Evolutionary conservation across 352 stramenopile species (phyloP), one percentile per base, ranked within the genome.

Genomic region (Paralagenidium karlingii): DNA sequence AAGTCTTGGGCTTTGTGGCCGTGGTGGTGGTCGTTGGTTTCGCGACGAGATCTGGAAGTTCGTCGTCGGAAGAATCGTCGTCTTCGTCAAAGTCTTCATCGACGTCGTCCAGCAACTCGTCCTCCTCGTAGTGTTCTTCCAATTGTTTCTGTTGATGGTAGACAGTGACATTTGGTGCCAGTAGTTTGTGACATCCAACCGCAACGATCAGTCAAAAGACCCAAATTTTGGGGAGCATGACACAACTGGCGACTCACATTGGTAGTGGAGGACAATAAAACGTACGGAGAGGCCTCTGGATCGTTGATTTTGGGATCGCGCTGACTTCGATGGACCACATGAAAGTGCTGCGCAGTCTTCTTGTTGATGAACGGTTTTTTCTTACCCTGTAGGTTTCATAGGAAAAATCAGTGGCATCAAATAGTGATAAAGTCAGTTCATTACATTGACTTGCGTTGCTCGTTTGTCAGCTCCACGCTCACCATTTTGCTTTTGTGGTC

Each of bases 321-420:
- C 45, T 91, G 78, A 32, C 70, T 87, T 43, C 78, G 78, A 37
- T 91, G 78, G 47, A 91, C 74, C 29, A 91, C 69, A 51, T 89
- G 75, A 47, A 87, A 91, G 58, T 89, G 78, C 43, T 88, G 75
- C 43, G 75, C 76, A 6, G 55, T 76, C 53, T 88, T 88, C 56
- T 86, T 87, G 63, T 87, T 69, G 50, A 90, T 84, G 39, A 90
- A 90, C 34, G 75, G 64, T 48, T 87, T 85, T 58, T 90, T 90
- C n/a, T n/a, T n/a, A n/a, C n/a, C n/a, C n/a, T n/a, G n/a, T n/a
- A n/a, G n/a, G n/a, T n/a, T n/a, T n/a, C n/a, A n/a, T n/a, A n/a
- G n/a, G n/a, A n/a, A n/a, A n/a, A n/a, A n/a, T n/a, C n/a, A n/a
- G n/a, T n/a, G n/a, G n/a, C n/a, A n/a, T n/a, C n/a, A n/a, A n/a